phyloP scores from a whole-genome alignment of 1,284 basidiomycete species.

The Marasmius oreades region DNA sequence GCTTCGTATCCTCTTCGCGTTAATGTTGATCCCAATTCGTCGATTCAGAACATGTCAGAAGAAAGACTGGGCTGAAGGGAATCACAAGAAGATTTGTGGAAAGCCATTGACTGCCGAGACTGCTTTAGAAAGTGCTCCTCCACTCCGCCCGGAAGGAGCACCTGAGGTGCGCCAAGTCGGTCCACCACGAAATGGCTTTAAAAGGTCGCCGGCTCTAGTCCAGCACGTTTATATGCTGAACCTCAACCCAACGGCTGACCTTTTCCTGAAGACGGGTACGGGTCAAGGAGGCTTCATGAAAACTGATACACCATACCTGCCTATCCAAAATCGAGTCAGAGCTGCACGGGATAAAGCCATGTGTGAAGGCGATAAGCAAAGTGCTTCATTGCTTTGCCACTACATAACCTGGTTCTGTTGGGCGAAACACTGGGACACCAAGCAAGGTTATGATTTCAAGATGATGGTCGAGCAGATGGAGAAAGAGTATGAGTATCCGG shows the following conservation, averaged over 20 bases:
- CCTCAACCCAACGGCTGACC: neutral
- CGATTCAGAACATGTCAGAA: conserved; percentile 11
- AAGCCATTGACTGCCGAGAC: neutral
- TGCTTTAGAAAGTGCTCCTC: neutral
- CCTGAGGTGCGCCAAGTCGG: neutral
- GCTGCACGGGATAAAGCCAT: conserved; percentile 1
- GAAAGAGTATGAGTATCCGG: neutral
- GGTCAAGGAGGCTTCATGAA: neutral
- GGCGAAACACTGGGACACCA: neutral
- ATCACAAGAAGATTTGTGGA: conserved; percentile 14
- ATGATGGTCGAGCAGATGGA: neutral
- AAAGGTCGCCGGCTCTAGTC: conserved; percentile 3
- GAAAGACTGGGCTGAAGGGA: conserved; percentile 12
- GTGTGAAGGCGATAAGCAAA: neutral
- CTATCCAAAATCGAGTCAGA: neutral
- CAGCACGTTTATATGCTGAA: conserved; percentile 2
- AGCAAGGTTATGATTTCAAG: neutral
- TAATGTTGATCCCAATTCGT: neutral
- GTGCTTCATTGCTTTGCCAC: neutral
- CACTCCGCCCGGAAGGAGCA: neutral
- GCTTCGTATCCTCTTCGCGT: neutral
- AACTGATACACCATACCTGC: neutral
- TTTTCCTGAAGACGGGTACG: neutral
- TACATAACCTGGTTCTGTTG: neutral
- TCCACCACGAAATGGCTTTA: neutral